Evolutionary conservation across 1,284 basidiomycete species (phyloP).

Genomic region (Tausonia pullulans): DNA sequence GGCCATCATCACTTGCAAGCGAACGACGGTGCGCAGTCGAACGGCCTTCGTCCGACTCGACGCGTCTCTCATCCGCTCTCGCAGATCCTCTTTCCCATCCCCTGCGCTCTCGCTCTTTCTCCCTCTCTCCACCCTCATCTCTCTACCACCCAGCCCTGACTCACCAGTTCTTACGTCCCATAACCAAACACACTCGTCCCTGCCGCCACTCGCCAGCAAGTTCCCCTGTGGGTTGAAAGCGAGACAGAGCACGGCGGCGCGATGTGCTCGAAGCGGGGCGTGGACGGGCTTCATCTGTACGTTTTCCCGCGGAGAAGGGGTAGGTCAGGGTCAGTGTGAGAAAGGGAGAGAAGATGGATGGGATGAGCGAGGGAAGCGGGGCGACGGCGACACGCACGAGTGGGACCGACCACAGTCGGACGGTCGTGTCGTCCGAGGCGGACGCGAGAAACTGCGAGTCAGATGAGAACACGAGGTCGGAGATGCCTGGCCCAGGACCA

Average conservation of each 20-base stretch:
- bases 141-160: constrained; percentile 13
- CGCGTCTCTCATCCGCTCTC: not conserved
- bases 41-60: not conserved
- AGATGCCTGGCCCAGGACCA: constrained; percentile 47
- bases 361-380: not conserved
- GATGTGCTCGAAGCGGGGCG: constrained; percentile 48
- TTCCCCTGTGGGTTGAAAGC: constrained; percentile 83
- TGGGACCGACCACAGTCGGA: constrained; percentile 69
- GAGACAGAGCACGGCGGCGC: constrained; percentile 85
- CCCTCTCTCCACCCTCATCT: not conserved
- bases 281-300: constrained; percentile 39
- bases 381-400: constrained; percentile 37
- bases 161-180: constrained; percentile 91
- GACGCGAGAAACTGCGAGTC: constrained; percentile 73
- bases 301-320: not conserved
- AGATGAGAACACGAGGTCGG: constrained; percentile 74
- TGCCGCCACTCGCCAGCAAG: constrained; percentile 79
- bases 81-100: not conserved
- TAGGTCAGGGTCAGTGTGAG: not conserved
- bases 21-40: no score
- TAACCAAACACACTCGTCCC: constrained; percentile 86
- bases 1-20: no score
- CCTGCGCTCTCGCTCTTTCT: not conserved
- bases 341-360: not conserved
- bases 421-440: constrained; percentile 78